Conservation (phyloP, 2,329 filamentous ascomycete genomes). For the Fusarium gaditjirri region DNA sequence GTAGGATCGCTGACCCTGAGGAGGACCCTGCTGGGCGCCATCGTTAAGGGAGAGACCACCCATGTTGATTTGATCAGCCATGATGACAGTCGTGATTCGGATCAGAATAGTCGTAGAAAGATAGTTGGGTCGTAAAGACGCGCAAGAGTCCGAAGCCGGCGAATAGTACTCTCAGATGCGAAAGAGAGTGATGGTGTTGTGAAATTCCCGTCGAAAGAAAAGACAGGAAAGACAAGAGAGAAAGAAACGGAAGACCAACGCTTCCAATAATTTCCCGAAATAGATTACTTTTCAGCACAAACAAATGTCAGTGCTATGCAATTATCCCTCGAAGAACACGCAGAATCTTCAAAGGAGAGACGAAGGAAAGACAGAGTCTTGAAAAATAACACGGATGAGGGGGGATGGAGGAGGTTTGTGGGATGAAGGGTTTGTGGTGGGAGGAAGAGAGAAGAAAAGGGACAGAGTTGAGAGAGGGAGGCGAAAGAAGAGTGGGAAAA, state of each 20-base stretch:
- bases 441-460: slow-evolving; percentile 50
- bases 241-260: slow-evolving; percentile 50
- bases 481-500: slow-evolving; percentile 50
- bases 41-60: slow-evolving; percentile 73
- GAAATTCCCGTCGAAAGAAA: slow-evolving; percentile 45
- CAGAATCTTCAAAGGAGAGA: slow-evolving; percentile 61
- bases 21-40: slow-evolving; percentile 45
- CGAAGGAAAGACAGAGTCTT: slow-evolving; percentile 54
- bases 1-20: slow-evolving; percentile 70
- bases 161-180: slow-evolving; percentile 43
- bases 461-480: slow-evolving; percentile 45
- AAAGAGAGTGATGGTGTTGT: slow-evolving; percentile 42
- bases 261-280: slow-evolving; percentile 48
- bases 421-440: slow-evolving; percentile 49
- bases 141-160: slow-evolving; percentile 32
- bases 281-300: slow-evolving; percentile 49
- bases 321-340: slow-evolving; percentile 55
- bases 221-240: slow-evolving; percentile 46
- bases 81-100: slow-evolving; percentile 57
- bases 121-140: slow-evolving; percentile 37
- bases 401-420: slow-evolving; percentile 47
- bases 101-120: slow-evolving; percentile 35
- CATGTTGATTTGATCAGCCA: slow-evolving; percentile 90
- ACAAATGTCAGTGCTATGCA: slow-evolving; percentile 47
- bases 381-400: slow-evolving; percentile 46